Evolutionary conservation across 495 filamentous ascomycete genomes (phyloP).

Genomic region (Talaromyces wortmannii): DNA sequence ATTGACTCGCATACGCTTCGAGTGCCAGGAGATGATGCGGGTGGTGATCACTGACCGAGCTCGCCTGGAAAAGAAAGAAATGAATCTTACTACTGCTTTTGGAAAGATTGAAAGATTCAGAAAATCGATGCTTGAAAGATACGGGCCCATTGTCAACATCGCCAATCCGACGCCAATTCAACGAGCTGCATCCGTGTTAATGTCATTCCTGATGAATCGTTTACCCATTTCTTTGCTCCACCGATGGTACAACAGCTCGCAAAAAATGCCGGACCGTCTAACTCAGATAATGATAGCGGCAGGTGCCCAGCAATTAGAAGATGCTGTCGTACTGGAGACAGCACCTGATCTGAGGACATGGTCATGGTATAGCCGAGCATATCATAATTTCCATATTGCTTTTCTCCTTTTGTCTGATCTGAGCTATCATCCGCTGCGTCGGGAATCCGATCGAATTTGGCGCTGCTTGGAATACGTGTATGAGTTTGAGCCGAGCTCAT

Average conservation of each 20-base stretch:
- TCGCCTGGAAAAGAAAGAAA: constrained; percentile 52
- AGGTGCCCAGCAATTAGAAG: constrained; percentile 22
- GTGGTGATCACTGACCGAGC: constrained; percentile 55
- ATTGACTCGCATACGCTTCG: constrained; percentile 58
- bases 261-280: constrained; percentile 17
- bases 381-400: constrained; percentile 41
- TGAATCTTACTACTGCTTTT: constrained; percentile 14
- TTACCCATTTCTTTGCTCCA: constrained; percentile 60
- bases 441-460: constrained; percentile 58
- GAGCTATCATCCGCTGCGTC: constrained; percentile 49
- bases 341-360: constrained; percentile 37
- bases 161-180: constrained; percentile 44
- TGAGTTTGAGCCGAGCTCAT: constrained; percentile 8
- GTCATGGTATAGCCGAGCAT: constrained; percentile 37
- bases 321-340: constrained; percentile 27
- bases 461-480: constrained; percentile 65
- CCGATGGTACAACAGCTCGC: constrained; percentile 43
- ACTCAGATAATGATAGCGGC: constrained; percentile 19
- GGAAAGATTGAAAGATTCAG: constrained; percentile 56
- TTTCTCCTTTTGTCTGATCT: constrained; percentile 39
- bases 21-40: constrained; percentile 67
- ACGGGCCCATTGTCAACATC: constrained; percentile 51
- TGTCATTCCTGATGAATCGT: constrained; percentile 52
- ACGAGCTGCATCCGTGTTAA: constrained; percentile 49
- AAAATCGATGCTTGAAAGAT: constrained; percentile 49